phyloP scores from a whole-genome alignment of 371 early-diverging fungal species.

The Mucor racemosus region DNA sequence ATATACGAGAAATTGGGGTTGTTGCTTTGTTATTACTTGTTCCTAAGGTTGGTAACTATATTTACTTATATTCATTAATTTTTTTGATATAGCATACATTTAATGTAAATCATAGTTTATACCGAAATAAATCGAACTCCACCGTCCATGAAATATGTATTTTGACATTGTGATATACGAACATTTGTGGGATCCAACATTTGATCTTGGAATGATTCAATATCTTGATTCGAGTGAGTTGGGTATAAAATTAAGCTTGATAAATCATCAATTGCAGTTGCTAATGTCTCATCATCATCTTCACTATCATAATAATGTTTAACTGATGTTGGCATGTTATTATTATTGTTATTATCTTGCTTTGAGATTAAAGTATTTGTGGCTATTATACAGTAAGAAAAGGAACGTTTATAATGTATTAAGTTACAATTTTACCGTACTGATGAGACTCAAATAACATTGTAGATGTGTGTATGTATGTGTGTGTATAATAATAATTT shows the following conservation, averaged over 20 bases:
- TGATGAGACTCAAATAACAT: slow-evolving; percentile 29
- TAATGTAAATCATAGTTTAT: slow-evolving; percentile 10
- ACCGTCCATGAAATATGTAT: slow-evolving; percentile 46
- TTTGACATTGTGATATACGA: slow-evolving; percentile 33
- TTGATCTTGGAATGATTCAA: slow-evolving; percentile 22
- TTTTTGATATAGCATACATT: not conserved
- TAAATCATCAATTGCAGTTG: slow-evolving; percentile 30
- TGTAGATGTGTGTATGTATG: not conserved
- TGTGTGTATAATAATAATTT: not conserved
- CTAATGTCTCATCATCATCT: slow-evolving; percentile 30
- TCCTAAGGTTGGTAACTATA: slow-evolving; percentile 43
- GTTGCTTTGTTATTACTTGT: slow-evolving; percentile 40
- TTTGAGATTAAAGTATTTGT: slow-evolving; percentile 13
- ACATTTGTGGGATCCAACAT: slow-evolving; percentile 36
- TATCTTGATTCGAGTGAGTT: slow-evolving; percentile 13
- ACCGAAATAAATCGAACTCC: slow-evolving; percentile 47
- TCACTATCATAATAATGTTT: slow-evolving; percentile 28
- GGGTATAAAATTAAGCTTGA: slow-evolving; percentile 28
- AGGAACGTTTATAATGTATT: not conserved
- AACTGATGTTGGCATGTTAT: slow-evolving; percentile 9
- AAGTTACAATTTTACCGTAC: slow-evolving; percentile 19
- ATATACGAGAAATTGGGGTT: slow-evolving; percentile 38
- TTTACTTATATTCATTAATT: not conserved
- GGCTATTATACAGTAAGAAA: not conserved
- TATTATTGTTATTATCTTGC: slow-evolving; percentile 9